These are phyloP conservation scores for Orbilia brochopaga DNA, from an alignment of 2,329 filamentous ascomycete genomes.

Conservation along the genomic window DNA sequence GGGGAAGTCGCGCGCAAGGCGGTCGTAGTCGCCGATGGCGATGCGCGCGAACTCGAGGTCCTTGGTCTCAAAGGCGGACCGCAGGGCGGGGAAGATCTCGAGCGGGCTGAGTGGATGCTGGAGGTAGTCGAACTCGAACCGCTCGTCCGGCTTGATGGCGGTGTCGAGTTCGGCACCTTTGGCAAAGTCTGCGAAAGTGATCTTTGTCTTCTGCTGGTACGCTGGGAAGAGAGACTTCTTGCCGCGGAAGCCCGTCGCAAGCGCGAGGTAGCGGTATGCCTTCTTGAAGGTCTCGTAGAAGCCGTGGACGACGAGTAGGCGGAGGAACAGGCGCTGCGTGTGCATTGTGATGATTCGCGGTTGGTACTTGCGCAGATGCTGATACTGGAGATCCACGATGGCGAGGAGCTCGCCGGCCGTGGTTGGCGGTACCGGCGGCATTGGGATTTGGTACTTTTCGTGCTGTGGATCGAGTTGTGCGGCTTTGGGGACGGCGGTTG, in stretches of 20 bases:
- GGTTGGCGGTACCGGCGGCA: conserved; percentile 9
- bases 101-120: conserved; percentile 1
- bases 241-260: conserved; percentile 19
- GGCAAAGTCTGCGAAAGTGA: conserved; percentile 24
- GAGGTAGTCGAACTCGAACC: conserved; percentile 34
- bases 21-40: conserved; percentile 33
- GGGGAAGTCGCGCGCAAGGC: neutral
- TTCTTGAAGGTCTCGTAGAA: conserved; percentile 34
- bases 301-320: conserved; percentile 18
- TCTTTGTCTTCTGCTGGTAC: conserved; percentile 13
- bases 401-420: conserved; percentile 23
- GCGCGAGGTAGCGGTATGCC: conserved; percentile 23
- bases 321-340: conserved; percentile 28
- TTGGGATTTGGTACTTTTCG: conserved; percentile 21
- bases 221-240: conserved; percentile 15
- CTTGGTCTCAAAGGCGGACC: conserved; percentile 21
- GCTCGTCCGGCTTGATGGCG: conserved; percentile 17
- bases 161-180: conserved; percentile 9
- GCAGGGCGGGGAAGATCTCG: conserved; percentile 21
- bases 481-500: neutral
- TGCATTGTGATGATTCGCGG: neutral
- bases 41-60: conserved; percentile 37
- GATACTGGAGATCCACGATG: conserved; percentile 21
- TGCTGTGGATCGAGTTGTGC: neutral
- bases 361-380: conserved; percentile 26